These are phyloP conservation scores for Endocalyx cinctus DNA, from an alignment of 2,329 filamentous ascomycete genomes.

Conservation along the genomic window DNA sequence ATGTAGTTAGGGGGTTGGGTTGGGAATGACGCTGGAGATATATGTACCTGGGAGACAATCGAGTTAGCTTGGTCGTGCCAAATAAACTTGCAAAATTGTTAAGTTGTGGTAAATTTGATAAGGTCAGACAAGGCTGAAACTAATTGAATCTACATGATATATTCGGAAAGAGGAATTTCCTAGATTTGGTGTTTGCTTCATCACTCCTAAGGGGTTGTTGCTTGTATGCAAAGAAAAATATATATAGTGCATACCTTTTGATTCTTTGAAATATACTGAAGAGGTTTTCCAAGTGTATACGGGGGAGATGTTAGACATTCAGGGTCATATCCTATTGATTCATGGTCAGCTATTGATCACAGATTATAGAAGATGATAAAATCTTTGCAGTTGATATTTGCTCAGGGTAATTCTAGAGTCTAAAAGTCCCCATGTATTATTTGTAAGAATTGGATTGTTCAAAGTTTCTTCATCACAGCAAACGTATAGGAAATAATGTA, in stretches of 20 bases:
- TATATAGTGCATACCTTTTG: conserved; percentile 49
- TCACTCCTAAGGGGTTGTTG: conserved; percentile 50
- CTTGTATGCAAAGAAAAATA: no score
- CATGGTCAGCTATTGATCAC: conserved; percentile 13
- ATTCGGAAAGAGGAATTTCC: conserved; percentile 67
- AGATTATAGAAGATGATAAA: no score
- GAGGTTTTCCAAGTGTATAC: not conserved
- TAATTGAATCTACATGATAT: conserved; percentile 60
- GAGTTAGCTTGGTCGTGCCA: no score
- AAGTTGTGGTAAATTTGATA: conserved; percentile 15
- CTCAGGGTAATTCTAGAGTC: conserved; percentile 54
- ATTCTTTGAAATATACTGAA: no score
- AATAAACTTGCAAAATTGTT: no score
- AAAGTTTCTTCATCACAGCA: conserved; percentile 40
- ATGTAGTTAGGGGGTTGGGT: conserved; percentile 12
- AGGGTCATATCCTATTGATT: no score
- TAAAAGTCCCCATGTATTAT: conserved; percentile 49
- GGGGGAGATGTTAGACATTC: not conserved
- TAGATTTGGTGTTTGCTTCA: conserved; percentile 55
- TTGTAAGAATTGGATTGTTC: conserved; percentile 63
- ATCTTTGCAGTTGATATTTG: no score
- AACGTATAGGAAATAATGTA: conserved; percentile 10
- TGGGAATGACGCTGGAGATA: no score
- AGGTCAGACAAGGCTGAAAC: conserved; percentile 68
- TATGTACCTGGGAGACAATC: no score